Conservation (phyloP, 2,329 filamentous ascomycete genomes). For the Fusarium nygamai region DNA sequence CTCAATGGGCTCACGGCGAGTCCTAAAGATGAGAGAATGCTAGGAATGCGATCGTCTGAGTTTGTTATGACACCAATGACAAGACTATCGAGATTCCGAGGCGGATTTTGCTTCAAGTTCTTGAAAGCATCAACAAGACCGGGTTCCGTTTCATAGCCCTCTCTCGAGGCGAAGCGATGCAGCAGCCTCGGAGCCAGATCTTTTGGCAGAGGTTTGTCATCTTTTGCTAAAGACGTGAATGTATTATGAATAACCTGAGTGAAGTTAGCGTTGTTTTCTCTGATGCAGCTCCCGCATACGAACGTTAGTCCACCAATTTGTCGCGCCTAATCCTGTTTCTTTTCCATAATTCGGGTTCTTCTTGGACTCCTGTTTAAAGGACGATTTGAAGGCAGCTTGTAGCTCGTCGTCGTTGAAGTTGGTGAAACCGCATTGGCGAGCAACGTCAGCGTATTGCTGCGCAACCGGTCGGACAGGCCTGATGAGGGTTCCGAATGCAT, state of each 20-base stretch:
- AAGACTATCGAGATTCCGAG: slow-evolving; percentile 9
- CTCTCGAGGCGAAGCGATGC: slow-evolving; percentile 22
- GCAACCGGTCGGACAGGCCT: slow-evolving; percentile 21
- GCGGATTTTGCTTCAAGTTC: not conserved
- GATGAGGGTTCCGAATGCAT: slow-evolving; percentile 32
- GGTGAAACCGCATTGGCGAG: slow-evolving; percentile 28
- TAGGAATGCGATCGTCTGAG: slow-evolving; percentile 35
- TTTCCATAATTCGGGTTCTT: slow-evolving; percentile 36
- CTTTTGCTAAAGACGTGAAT: slow-evolving; percentile 15
- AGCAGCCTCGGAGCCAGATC: slow-evolving; percentile 25
- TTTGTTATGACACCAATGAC: slow-evolving; percentile 35
- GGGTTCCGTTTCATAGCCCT: slow-evolving; percentile 18
- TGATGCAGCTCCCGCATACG: fast-evolving
- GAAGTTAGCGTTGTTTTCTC: not conserved
- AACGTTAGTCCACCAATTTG: slow-evolving; percentile 37
- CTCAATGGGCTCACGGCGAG: slow-evolving; percentile 27
- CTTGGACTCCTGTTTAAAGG: slow-evolving; percentile 25
- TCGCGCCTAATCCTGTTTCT: slow-evolving; percentile 27
- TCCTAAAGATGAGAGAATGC: slow-evolving; percentile 29
- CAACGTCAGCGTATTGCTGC: slow-evolving; percentile 31
- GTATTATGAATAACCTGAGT: slow-evolving; percentile 32
- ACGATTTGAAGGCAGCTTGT: slow-evolving; percentile 15
- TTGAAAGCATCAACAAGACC: slow-evolving; percentile 11
- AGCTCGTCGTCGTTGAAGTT: slow-evolving; percentile 27
- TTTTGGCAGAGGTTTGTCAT: not conserved